phyloP scores from a whole-genome alignment of 2,329 filamentous ascomycete species.

The Cladosporium austrohemisphaericum region DNA sequence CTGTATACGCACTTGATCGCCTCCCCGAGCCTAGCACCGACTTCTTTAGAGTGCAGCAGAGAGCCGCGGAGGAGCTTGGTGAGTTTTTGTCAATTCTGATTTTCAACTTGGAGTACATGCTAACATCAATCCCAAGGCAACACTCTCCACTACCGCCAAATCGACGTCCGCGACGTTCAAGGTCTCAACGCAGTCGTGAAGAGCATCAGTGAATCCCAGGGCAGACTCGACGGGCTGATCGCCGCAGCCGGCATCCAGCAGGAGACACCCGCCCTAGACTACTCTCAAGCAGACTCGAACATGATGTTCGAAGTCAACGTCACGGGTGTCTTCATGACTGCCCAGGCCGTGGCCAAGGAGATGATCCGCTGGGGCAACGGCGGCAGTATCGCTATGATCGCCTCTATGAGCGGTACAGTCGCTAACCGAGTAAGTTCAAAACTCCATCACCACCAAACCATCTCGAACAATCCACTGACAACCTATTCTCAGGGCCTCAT shows the following conservation, averaged over 20 bases:
- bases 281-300: constrained; percentile 59
- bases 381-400: constrained; percentile 61
- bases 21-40: constrained; percentile 56
- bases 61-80: constrained; percentile 61
- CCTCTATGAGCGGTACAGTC: constrained; percentile 59
- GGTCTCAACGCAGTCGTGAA: constrained; percentile 64
- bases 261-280: constrained; percentile 78
- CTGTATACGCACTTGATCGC: constrained; percentile 64
- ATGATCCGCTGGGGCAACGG: constrained; percentile 59
- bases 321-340: constrained; percentile 54
- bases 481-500: constrained; percentile 54
- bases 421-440: constrained; percentile 57
- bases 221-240: constrained; percentile 74
- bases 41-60: constrained; percentile 62
- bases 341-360: constrained; percentile 60
- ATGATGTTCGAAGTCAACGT: constrained; percentile 59
- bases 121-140: constrained; percentile 38
- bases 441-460: too few species aligned
- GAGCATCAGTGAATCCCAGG: constrained; percentile 65
- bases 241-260: constrained; percentile 75
- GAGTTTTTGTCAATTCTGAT: background rate
- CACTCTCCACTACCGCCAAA: constrained; percentile 67
- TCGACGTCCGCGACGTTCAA: constrained; percentile 73
- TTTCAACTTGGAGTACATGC: background rate
- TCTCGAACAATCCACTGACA: background rate